Evolutionary conservation across 495 filamentous ascomycete species (phyloP), one percentile per base, ranked within the genome.

Genomic region (Alectoria sarmentosa): DNA sequence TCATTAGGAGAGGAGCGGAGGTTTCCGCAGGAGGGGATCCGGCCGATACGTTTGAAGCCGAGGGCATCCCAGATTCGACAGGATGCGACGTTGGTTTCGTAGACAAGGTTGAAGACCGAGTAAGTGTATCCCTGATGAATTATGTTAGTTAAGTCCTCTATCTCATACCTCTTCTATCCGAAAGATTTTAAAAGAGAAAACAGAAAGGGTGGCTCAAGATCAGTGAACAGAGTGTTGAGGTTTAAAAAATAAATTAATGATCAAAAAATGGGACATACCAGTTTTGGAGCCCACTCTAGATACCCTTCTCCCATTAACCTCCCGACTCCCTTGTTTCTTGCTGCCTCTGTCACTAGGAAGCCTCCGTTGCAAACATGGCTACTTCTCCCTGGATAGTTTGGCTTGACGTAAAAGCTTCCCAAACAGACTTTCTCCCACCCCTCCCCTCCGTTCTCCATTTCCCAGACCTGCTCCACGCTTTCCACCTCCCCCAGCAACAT

Each of bases 321-420:
- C 61, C 94, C 94, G 13, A 94, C 93, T 69, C 94, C 94, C 62
- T 87, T 85, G 74, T 95, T 95, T 67, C 95, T 87, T 58, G 91
- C 85, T 23, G 88, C 89, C 72, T 94, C 90, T 15, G 91, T 96
- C 69, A 96, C 93, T 54, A 98, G 79, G 71, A 98, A 98, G 19
- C 91, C 94, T 44, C 89, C 95, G 74, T 96, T 98, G 78, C 94
- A 96, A 63, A 98, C 86, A 78, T 98, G 94, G 70, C 89, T 96
- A 76, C 90, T 96, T 61, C 95, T 83, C 52, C 94, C 94, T 13
- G 94, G 94, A 76, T 98, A 98, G 74, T 98, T 98, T 48, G 94
- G 93, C 75, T 96, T 92, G 76, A 98, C 89, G 73, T 96, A 96
- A 71, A 97, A 98, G 69, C 91, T 96, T 55, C 94, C 94, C 46